phyloP scores from a whole-genome alignment of 1,284 basidiomycete genomes.

The Leccinum pachyderme region DNA sequence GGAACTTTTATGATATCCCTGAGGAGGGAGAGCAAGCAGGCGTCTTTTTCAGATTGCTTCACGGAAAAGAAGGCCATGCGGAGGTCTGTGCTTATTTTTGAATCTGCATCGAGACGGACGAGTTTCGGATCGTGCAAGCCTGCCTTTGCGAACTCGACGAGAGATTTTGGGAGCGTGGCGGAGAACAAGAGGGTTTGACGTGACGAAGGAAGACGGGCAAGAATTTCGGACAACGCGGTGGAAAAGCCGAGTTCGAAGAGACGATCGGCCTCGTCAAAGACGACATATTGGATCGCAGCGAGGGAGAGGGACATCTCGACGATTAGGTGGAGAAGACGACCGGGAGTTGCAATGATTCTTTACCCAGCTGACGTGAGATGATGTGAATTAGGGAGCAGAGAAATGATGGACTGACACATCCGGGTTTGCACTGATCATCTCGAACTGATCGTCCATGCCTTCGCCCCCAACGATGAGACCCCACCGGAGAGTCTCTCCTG shows the following conservation, averaged over 20 bases:
- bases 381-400: conserved; percentile 2
- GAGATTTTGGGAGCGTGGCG: conserved; percentile 91
- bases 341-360: conserved; percentile 96
- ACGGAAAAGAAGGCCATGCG: conserved; percentile 94
- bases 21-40: conserved; percentile 81
- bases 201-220: conserved; percentile 80
- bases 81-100: conserved; percentile 92
- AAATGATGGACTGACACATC: conserved; percentile 71
- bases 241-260: conserved; percentile 99
- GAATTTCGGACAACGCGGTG: conserved; percentile 87
- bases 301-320: conserved; percentile 98
- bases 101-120: conserved; percentile 92
- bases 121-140: conserved; percentile 94
- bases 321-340: conserved; percentile 91
- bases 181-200: conserved; percentile 95
- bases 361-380: conserved; percentile 10
- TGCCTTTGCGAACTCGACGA: conserved; percentile 98
- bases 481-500: conserved; percentile 81
- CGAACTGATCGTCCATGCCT: conserved; percentile 94
- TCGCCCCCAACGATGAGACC: conserved; percentile 96
- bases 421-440: conserved; percentile 91
- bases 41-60: conserved; percentile 94
- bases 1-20: conserved; percentile 88
- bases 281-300: conserved; percentile 84
- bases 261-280: conserved; percentile 98